Evolutionary conservation across 179 eudicot species (phyloP).

Genomic region (Camellia oleifera): DNA sequence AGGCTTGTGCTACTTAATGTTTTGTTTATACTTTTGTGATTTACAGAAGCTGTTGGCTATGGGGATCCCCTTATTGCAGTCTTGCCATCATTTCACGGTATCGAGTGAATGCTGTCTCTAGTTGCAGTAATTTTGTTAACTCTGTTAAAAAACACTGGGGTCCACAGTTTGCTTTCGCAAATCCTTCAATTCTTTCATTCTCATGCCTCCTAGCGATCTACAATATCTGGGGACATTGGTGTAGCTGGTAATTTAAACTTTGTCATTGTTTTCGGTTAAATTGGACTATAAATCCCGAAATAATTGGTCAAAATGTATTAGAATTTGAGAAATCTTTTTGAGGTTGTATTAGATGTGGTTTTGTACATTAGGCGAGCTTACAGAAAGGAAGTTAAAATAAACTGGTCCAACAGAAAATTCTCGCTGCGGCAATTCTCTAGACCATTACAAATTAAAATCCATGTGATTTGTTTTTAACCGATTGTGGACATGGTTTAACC

Average conservation of each 20-base stretch:
- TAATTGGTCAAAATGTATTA: not conserved
- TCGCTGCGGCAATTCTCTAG: too few relatives aligned
- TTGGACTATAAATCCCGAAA: not conserved
- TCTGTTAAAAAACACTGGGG: not conserved
- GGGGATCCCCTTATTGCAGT: conserved; percentile 64
- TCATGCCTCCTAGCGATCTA: not conserved
- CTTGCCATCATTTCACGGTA: not conserved
- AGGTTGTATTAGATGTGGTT: not conserved
- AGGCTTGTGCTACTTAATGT: conserved; percentile 4
- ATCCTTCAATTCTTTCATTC: not conserved
- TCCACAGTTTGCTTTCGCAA: not conserved
- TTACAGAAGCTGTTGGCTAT: conserved; percentile 89
- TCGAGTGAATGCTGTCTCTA: not conserved
- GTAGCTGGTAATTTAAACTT: not conserved
- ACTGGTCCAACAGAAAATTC: too few relatives aligned
- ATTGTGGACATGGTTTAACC: too few relatives aligned
- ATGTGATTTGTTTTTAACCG: too few relatives aligned
- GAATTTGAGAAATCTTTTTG: not conserved
- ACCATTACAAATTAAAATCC: too few relatives aligned
- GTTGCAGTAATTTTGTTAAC: not conserved
- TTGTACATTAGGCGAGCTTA: too few relatives aligned
- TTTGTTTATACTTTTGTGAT: conserved; percentile 11
- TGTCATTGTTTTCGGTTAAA: conserved; percentile 8
- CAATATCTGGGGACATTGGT: not conserved
- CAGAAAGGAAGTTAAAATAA: too few relatives aligned